These are phyloP conservation scores for Rhodotorula sp. DNA, from an alignment of 1,284 basidiomycete genomes.

Conservation along the genomic window DNA sequence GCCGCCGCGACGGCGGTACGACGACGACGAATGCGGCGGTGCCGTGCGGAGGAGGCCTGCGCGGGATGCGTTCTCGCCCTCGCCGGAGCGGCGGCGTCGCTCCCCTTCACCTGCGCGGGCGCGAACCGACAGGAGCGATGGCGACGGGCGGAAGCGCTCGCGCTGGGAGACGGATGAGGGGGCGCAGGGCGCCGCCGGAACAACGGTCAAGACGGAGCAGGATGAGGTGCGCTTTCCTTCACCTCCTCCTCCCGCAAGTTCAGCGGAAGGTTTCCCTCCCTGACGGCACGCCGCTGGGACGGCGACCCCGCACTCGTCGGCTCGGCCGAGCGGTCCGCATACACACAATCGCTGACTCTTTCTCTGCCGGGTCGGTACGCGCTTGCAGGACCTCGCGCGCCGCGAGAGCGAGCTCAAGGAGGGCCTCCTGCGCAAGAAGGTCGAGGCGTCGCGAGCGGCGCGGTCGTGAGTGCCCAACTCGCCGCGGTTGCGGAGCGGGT, in stretches of 20 bases:
- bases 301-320: no score
- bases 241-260: not conserved
- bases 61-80: not conserved
- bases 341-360: not conserved
- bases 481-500: not conserved
- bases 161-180: constrained; percentile 1
- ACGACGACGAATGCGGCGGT: not conserved
- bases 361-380: not conserved
- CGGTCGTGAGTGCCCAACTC: not conserved
- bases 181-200: no score
- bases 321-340: not conserved
- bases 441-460: constrained; percentile 10
- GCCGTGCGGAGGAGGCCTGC: not conserved
- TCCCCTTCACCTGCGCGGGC: not conserved
- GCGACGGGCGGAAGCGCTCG: constrained; percentile 1
- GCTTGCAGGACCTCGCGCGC: constrained; percentile 4
- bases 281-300: no score
- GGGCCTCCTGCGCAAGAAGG: constrained; percentile 32
- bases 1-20: constrained; percentile 1
- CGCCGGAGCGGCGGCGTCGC: not conserved
- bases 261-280: no score
- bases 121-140: not conserved
- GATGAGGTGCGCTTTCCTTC: constrained; percentile 9
- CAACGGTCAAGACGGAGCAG: not conserved
- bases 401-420: constrained; percentile 36